Evolutionary conservation across 805 yeast species (phyloP), one percentile per base, ranked within the genome.

Genomic region (Candida multigemmis): DNA sequence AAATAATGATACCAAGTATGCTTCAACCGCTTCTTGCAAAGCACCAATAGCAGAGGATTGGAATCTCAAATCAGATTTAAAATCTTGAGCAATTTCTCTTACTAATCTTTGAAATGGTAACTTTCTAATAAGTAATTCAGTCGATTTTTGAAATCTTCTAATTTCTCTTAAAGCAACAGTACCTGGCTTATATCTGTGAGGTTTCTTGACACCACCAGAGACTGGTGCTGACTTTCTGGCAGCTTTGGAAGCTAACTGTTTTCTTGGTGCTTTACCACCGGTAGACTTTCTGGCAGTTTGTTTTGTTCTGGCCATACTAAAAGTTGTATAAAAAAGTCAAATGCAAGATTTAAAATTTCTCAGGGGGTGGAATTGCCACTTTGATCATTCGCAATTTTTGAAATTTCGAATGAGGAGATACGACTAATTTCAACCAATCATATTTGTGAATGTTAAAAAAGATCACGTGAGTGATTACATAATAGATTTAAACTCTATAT

Each of bases 11-110:
- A 89, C 96, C 49, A 91, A 71, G 74, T 86, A 91, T 52, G 96
- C 96, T 72, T 89, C 98, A 38, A 89, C 95, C 38, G 97, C 87
- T 68, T 91, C 98, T 65, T 89, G 98, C 49, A 89, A 71, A 44
- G 98, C 98, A 66, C 94, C 87, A 42, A 89, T 81, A 42, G 98
- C 98, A 42, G 94, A 82, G 32, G 95, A 82, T 64, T 89, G 96
- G 79, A 91, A 89, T 72, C 95, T 79, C 62, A 86, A 74, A 56
- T 82, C 93, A 46, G 89, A 76, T 70, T 79, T 81, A 75, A 82
- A 81, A 58, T 86, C 96, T 62, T 81, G 89, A 39, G 96, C 94
- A 39, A 89, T 84, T 66, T 87, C 96, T 62, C 96, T 74, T 32
- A 87, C 96, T 56, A 87, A 74, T 72, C 96, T 79, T 61, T 89